Base-by-base conservation (phyloP, 1,139 yeast genomes). In the Kodamaea suecica region DNA sequence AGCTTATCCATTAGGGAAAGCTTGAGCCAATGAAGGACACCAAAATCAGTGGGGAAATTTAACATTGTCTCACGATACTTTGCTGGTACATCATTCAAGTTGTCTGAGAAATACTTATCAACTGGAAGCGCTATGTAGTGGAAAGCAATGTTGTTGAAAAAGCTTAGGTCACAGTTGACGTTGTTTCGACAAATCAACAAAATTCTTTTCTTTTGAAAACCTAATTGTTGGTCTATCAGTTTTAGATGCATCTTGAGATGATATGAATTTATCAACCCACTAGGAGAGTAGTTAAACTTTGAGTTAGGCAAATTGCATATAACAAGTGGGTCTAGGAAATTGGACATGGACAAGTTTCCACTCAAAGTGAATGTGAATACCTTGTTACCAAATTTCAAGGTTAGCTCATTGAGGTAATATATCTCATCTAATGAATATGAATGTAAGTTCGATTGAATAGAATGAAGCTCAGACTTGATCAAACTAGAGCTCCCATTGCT, bases 21-120 rank as follows among this genome's bases (percentile, higher is more conserved):
- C 10, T 32, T 38, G 15, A 46, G 9, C 51, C 49, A 53, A 28
- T 38, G 45, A 29, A 34, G 45, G 35, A 55, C 38, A 1, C 61
- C 62, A 33, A 37, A 53, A 12, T 53, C 55, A 33, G 44, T 45
- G 5, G 62, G 62, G 17, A 56, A 43, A 43, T 37, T 36, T 35
- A 29, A 47, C 15, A 45, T 29, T 20, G 23, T 7, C 10, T 8
- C n/a, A n/a, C n/a, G n/a, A n/a, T n/a, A n/a, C n/a, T n/a, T n/a
- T n/a, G n/a, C n/a, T n/a, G n/a, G n/a, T n/a, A n/a, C n/a, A n/a
- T n/a, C n/a, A n/a, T 19, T 9, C 21, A 12, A n/a, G 32, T 27
- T 44, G 23, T 11, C 31, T 13, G 30, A 30, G 11, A 38, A 42
- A 24, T 48, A 42, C 27, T 43, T 46, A 29, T 54, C 60, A 24